Evolutionary conservation across 2,329 filamentous ascomycete genomes (phyloP).

Genomic region (Pestalotiopsis sp.): DNA sequence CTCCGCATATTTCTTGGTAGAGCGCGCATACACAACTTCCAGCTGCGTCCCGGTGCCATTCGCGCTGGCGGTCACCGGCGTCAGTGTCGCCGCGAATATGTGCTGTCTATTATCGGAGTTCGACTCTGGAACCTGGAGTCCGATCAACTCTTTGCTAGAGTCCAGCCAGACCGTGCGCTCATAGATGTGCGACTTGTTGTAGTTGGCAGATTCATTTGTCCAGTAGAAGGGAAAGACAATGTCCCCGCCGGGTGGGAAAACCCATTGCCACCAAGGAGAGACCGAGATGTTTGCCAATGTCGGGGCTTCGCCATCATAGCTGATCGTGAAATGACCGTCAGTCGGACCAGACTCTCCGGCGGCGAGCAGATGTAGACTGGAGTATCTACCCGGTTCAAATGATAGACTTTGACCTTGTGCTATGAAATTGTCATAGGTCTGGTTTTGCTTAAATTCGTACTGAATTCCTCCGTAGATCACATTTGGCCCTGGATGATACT

Average conservation of each 20-base stretch:
- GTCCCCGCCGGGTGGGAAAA: constrained; percentile 20
- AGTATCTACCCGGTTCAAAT: constrained; percentile 17
- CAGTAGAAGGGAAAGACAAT: constrained; percentile 22
- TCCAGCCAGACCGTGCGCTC: constrained; percentile 20
- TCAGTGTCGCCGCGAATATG: constrained; percentile 44
- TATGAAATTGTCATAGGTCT: constrained; percentile 20
- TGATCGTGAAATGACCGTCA: constrained; percentile 19
- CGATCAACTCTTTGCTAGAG: constrained; percentile 16
- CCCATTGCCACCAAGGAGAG: constrained; percentile 21
- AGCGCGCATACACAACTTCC: constrained; percentile 40
- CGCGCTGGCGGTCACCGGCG: constrained; percentile 8
- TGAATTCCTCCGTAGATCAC: constrained; percentile 20
- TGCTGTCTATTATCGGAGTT: constrained; percentile 33
- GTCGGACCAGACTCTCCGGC: constrained; percentile 20
- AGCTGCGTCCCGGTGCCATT: constrained; percentile 24
- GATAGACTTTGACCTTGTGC: constrained; percentile 20
- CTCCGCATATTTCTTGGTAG: constrained; percentile 43
- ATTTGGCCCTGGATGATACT: constrained; percentile 17
- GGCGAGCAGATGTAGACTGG: constrained; percentile 21
- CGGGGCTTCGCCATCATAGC: constrained; percentile 16
- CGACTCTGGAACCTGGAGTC: constrained; percentile 18
- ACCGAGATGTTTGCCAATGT: constrained; percentile 17
- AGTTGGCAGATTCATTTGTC: constrained; percentile 19
- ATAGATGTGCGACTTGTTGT: constrained; percentile 23
- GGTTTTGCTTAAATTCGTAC: constrained; percentile 19